Base-by-base conservation (phyloP, 2,329 filamentous ascomycete genomes). In the Colletotrichum tanaceti region DNA sequence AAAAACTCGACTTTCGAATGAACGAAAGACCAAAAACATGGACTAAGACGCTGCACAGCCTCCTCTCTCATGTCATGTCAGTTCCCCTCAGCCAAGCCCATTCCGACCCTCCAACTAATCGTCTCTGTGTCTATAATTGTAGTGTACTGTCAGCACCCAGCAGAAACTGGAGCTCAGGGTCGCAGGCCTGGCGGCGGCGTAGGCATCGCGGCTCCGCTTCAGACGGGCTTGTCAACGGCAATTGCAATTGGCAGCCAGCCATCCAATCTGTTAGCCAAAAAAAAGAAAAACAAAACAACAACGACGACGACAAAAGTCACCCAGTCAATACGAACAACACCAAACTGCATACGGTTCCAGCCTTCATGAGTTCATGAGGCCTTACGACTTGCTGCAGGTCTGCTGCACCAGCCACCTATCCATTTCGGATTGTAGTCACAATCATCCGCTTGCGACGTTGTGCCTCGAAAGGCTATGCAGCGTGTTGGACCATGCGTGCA, bases 381-480 rank as follows among this genome's bases (percentile, higher is more conserved):
- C 38, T 20, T 38, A 24, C 13, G 20, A n/a, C 38, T 7, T 20
- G 14, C 43, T 35, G 28, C 57, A 24, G 18, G 24, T 38, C 16
- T 32, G 44, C 44, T 52, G 58, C 46, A 41, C 46, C 6, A 38
- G 32, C 41, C 63, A 65, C 47, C 46, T 11, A 47, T 49, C n/a
- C 11, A 38, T 22, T 14, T 20, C 7, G 24, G 18, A n/a, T 49
- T 38, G 28, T 43, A 59, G 43, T 22, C 28, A 10, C 10, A 22
- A 13, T 41, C 9, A 18, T 41, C 41, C 35, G 20, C 43, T 20
- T 63, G 13, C 18, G 38, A 52, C 28, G 38, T 52, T 32, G 32
- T 41, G 44, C 13, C 47, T 63, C n/a, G 11, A 54, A 55, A n/a
- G 60, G 9, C 20, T 63, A 49, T 47, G 60, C 60, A 63, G 43